These are phyloP conservation scores for Zostera marina DNA, from an alignment of 116 monocot genomes.

Conservation along the genomic window DNA sequence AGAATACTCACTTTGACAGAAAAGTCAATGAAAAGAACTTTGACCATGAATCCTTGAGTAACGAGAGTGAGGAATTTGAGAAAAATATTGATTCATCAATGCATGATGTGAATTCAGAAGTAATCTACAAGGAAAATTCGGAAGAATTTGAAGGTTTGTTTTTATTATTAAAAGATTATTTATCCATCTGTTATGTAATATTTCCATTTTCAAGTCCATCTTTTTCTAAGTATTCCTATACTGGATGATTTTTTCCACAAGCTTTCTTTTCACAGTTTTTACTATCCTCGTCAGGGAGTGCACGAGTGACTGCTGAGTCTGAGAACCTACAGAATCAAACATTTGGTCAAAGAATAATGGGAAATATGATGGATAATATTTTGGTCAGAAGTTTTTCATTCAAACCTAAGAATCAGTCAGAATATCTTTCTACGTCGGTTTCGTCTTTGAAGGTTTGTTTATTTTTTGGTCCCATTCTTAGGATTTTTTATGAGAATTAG, in stretches of 20 bases:
- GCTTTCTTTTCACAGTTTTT: background rate
- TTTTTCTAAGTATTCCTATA: background rate
- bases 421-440: conserved; percentile 31
- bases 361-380: conserved; percentile 90
- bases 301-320: conserved; percentile 21
- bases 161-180: background rate
- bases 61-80: conserved; percentile 22
- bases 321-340: conserved; percentile 49
- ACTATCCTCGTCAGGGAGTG: conserved; percentile 10
- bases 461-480: no score
- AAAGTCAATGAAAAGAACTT: conserved; percentile 13
- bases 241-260: background rate
- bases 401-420: conserved; percentile 38
- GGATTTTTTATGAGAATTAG: no score
- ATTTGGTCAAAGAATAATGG: conserved; percentile 90
- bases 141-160: conserved; percentile 56
- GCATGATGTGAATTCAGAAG: conserved; percentile 25
- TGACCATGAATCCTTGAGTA: conserved; percentile 8
- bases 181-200: background rate
- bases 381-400: conserved; percentile 81
- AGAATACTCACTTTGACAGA: conserved; percentile 14
- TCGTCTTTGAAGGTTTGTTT: conserved; percentile 11
- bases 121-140: conserved; percentile 9
- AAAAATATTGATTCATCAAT: conserved; percentile 7
- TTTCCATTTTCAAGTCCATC: background rate